These are phyloP conservation scores for Stevia rebaudiana DNA, from an alignment of 140 eudicot species.

Conservation along the genomic window DNA sequence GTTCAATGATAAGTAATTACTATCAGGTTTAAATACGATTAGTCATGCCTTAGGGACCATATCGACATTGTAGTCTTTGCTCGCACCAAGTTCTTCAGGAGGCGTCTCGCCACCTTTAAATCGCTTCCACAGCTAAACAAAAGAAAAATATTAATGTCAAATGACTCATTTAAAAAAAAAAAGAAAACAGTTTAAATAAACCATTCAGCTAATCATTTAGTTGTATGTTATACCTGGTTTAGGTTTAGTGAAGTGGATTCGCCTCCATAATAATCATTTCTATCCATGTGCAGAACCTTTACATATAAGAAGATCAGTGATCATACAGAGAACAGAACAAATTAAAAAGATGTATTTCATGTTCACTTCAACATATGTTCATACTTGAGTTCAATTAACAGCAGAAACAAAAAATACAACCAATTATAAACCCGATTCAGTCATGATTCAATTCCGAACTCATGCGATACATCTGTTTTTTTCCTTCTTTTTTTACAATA, in stretches of 20 bases:
- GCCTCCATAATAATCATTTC: slow-evolving; percentile 69
- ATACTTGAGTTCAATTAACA: background rate
- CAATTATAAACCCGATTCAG: background rate
- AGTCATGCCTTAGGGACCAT: slow-evolving; percentile 57
- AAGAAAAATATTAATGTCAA: background rate
- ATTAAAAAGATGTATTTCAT: background rate
- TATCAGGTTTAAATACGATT: background rate
- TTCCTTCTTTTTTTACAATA: too few species aligned
- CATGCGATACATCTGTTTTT: background rate
- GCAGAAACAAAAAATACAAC: background rate
- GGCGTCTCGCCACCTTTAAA: slow-evolving; percentile 42
- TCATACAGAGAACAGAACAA: background rate
- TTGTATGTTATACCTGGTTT: slow-evolving; percentile 34
- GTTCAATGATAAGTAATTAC: background rate
- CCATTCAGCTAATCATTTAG: background rate
- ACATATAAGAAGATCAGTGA: slow-evolving; percentile 1
- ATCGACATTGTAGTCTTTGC: slow-evolving; percentile 58
- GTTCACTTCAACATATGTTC: background rate
- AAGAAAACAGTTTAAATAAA: background rate
- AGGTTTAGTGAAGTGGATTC: slow-evolving; percentile 69
- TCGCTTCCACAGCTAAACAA: slow-evolving; percentile 51
- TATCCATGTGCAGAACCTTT: slow-evolving; percentile 70
- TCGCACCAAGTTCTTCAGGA: slow-evolving; percentile 44
- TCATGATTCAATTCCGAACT: background rate
- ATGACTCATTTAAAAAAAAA: background rate